Percentiles rank a stretch among this genome's conserved stretches.
Conservation (phyloP, 495 filamentous ascomycete genomes). For the Hypoxylon subgilvum region DNA sequence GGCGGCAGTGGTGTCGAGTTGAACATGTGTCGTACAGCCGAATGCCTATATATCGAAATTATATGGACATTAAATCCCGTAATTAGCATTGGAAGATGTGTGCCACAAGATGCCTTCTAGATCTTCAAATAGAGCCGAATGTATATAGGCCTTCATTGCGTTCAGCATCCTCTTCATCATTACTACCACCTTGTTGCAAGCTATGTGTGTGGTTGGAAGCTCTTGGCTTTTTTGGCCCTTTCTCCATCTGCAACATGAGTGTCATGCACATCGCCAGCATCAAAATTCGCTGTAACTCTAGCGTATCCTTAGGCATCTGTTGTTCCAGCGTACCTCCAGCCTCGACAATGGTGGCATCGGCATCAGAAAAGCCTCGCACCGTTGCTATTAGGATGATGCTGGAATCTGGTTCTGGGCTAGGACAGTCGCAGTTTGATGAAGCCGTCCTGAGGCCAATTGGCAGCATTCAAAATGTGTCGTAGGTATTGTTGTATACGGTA, state of each 20-base stretch:
- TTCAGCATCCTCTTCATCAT: conserved; percentile 3
- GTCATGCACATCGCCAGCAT: neutral
- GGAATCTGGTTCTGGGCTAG: too few species aligned
- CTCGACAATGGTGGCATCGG: neutral
- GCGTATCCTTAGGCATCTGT: neutral
- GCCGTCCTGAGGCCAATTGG: too few species aligned
- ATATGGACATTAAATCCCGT: neutral
- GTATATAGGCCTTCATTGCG: neutral
- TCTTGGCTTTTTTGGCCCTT: neutral
- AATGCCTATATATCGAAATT: neutral
- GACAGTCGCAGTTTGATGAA: too few species aligned
- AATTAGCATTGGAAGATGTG: neutral
- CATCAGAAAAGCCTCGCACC: neutral
- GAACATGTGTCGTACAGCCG: neutral
- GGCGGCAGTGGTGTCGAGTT: too few species aligned
- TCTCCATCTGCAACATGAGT: neutral
- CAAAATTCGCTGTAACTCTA: neutral
- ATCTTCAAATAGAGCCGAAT: conserved; percentile 5
- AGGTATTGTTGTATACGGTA: too few species aligned
- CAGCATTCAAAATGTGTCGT: too few species aligned
- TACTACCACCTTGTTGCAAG: neutral
- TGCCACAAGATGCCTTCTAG: conserved; percentile 1
- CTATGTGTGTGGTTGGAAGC: too few species aligned
- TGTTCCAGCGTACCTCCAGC: neutral
- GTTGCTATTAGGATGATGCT: too few species aligned